phyloP scores from a whole-genome alignment of 345 rosid species.

The Pugionium cornutum region DNA sequence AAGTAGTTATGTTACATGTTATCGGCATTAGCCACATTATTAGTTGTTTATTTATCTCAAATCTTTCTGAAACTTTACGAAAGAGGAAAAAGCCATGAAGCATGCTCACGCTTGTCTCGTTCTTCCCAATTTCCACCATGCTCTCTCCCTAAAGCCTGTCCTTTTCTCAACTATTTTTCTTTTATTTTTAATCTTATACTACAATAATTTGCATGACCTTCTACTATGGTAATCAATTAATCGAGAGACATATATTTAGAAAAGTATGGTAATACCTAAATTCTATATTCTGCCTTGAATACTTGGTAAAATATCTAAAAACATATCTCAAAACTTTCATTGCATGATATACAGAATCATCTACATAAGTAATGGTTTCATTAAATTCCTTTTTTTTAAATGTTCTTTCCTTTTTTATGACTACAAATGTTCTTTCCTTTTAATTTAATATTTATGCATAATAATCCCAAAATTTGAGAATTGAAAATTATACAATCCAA shows the following conservation, averaged over 20 bases:
- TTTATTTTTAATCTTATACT: not conserved
- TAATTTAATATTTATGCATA: not conserved
- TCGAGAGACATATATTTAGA: not conserved
- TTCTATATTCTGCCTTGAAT: not conserved
- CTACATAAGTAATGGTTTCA: not conserved
- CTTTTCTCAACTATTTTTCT: not conserved
- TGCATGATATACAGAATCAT: constrained; percentile 27
- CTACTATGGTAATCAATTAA: not conserved
- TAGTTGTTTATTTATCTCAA: constrained; percentile 8
- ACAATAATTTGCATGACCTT: not conserved
- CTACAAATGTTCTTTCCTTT: not conserved
- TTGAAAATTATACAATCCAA: too few species aligned
- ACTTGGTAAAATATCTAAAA: constrained; percentile 20
- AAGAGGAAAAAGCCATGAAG: constrained; percentile 37
- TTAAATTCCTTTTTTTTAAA: not conserved
- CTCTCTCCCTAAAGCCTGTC: constrained; percentile 35
- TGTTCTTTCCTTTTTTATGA: not conserved
- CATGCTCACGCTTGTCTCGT: constrained; percentile 45
- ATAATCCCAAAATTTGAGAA: not conserved
- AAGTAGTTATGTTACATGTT: not conserved
- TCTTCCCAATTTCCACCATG: constrained; percentile 32
- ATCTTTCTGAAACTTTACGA: constrained; percentile 20
- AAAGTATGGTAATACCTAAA: constrained; percentile 19
- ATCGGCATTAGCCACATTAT: constrained; percentile 2
- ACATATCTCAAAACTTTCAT: constrained; percentile 25